Base-by-base conservation (phyloP, 331 rosid genomes). In the Pyrus hybrid region DNA sequence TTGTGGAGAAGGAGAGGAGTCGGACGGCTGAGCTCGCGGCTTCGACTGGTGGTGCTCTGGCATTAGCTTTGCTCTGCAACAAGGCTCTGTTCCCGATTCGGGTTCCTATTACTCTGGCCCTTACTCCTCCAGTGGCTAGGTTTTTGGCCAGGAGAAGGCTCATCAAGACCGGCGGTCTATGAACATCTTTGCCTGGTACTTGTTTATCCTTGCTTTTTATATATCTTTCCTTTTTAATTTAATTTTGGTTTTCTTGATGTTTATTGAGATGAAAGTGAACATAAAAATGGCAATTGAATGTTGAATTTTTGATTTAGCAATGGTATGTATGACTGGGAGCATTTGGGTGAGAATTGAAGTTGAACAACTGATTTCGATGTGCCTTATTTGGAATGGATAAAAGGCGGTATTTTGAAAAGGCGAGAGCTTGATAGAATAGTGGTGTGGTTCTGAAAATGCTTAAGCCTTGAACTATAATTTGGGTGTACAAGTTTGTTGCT, bases 71-170 rank as follows among this genome's bases (percentile, higher is more conserved):
- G 20, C 97, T 94, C 17, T 92, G 95, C 69, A 94, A 94, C 85
- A 94, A 94, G 89, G 99, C 99, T 2, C 65, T 94, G 66, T 57
- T 94, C 4, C 99, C 99, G 11, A 80, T 94, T 29, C 76, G 99
- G 67, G 86, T 89, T 77, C 99, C 99, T 6, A 89, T 94, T 47
- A 94, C 99, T 16, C 4, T 94, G n/a, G 97, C 92, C 1, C 87
- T 94, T 12, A 94, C 99, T 2, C 99, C 99, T 26, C 97, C 97
- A 0, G 54, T 94, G 37, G 83, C 97, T 51, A 90, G 93, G 90
- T 81, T 94, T 71, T 76, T 94, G 83, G 91, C 93, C 8, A 71
- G 92, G 82, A 91, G 97, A 86, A 91, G 80, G 68, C 83, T 92
- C 57, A 56, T 87, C 77, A 94, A 87, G 80, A 76, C 72, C 23